Evolutionary conservation across 805 yeast genomes (phyloP), one percentile per base, ranked within the genome.

Genomic region (Huiozyma naganishii): DNA sequence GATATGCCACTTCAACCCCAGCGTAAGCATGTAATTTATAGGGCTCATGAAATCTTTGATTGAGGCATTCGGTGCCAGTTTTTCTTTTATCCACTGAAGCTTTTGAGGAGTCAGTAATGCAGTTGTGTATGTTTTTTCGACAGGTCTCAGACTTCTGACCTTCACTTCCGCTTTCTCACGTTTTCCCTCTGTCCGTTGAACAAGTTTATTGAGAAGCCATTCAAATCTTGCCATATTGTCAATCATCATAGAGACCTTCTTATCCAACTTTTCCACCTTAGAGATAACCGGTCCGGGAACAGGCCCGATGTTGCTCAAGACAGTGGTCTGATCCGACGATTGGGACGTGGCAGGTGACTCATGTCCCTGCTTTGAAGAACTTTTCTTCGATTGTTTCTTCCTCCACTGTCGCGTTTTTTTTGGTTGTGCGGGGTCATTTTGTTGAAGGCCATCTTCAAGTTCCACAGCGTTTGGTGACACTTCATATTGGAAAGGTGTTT

Each of bases 1-100:
- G 6, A 58, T 39, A 40, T 55, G 51, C 59, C 60, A 59, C 45
- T 54, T 58, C 32, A 53, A 42, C 4, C 55, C 45, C 1, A 48
- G 45, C 3, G 51, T 45, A 13, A 54, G 33, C 3, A 55, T 45
- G 12, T 51, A 43, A 32, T 42, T 47, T 4, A 59, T 41, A 2
- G 64, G 63, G 5, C 38, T 11, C 12, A 53, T 37, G 27, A 57
- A 50, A 34, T 45, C 44, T 2, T 35, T 41, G 30, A 44, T 32
- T 5, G 51, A 37, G 29, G 40, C 40, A 3, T 44, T 38, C 13
- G 53, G 46, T 2, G 45, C 42, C 7, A 48, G 29, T 13, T 40
- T 46, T 8, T 47, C 41, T 36, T 53, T 53, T 6, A 52, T 43
- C 59, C 59, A 54, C 28, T 48, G 50, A 32, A 58, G 41, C 37